Evolutionary conservation across 2,329 filamentous ascomycete genomes (phyloP), one percentile per base, ranked within the genome.

Genomic region (Trichoderma koningiopsis): DNA sequence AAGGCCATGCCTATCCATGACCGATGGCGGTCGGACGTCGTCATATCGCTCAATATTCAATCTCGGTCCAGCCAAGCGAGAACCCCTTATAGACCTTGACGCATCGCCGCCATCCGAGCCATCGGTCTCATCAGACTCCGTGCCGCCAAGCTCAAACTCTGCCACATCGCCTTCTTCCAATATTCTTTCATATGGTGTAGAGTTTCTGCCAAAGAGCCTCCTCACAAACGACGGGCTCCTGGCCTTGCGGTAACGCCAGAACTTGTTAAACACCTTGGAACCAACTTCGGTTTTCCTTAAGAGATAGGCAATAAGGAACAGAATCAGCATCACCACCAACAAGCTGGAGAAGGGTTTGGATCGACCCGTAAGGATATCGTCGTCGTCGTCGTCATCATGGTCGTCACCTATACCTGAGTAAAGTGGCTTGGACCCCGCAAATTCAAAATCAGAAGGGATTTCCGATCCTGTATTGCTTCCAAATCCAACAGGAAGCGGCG

Each of bases 261-360:
- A 69, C 29, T 78, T 72, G 31, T 73, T 69, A 27, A 78, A 67
- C 10, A 81, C 60, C 40, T 72, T 77, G 61, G 75, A 74, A 65
- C 93, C 87, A 62, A 93, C 87, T 71, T 96, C 93, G 66, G 92
- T 90, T 70, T 93, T 94, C 71, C 92, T 89, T 72, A 97, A 86
- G 68, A 97, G 83, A 77, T 92, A 95, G 8, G 84, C 83, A 22
- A 91, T 83, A 35, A 94, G 79, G 24, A 91, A 75, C 31, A 97
- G 74, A 70, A 97, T 86, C 37, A 96, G 73, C 19, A 97, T 74
- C 76, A 97, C 90, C n/a, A 95, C 82, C 22, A 97, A 77, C 68
- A 97, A 85, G 0, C 92, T 90, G 0, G 92, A 91, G 2, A 92
- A 87, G 0, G 92, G 89, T 71, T 88, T 89, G 0, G 64, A 90